A percentile compares a stretch with the other conserved stretches of the same genome.
Evolutionary conservation across 305 asterid genomes (phyloP).

Genomic region (Fraxinus paxiana): DNA sequence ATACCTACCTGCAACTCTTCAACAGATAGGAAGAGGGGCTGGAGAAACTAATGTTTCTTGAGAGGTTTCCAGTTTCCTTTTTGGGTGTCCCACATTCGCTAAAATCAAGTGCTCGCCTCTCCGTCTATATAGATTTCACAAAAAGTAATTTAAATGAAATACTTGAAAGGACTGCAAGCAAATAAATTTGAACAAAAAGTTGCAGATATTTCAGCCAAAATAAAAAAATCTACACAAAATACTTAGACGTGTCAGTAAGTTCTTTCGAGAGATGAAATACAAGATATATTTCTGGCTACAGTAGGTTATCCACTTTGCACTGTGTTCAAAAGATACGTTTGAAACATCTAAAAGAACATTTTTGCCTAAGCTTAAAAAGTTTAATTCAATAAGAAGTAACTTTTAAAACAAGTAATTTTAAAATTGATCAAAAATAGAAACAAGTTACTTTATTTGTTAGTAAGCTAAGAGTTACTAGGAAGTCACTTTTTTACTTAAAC

Average conservation of each 20-base stretch:
- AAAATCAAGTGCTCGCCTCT: conserved; percentile 79
- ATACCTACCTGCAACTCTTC: conserved; percentile 64
- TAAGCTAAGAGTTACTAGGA: neutral
- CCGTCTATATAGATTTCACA: conserved; percentile 43
- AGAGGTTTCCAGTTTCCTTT: conserved; percentile 42
- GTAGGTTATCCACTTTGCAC: neutral
- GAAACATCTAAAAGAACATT: neutral
- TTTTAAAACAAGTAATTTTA: neutral
- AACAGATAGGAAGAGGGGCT: conserved; percentile 76
- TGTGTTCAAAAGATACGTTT: neutral
- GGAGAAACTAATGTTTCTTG: conserved; percentile 37
- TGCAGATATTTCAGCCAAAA: neutral
- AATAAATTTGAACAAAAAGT: neutral
- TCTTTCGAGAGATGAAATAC: neutral
- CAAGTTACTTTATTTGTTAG: neutral
- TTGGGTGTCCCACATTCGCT: conserved; percentile 80
- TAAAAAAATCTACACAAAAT: neutral
- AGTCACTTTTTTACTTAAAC: neutral
- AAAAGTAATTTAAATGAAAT: neutral
- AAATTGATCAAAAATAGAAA: neutral
- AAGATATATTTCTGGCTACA: neutral
- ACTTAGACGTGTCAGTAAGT: neutral
- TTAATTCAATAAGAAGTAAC: neutral
- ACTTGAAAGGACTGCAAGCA: neutral
- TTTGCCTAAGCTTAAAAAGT: neutral